A percentile compares a stretch with the other conserved stretches of the same genome.
phyloP scores from a whole-genome alignment of 768 basidiomycete genomes.

The Russula brevipes region DNA sequence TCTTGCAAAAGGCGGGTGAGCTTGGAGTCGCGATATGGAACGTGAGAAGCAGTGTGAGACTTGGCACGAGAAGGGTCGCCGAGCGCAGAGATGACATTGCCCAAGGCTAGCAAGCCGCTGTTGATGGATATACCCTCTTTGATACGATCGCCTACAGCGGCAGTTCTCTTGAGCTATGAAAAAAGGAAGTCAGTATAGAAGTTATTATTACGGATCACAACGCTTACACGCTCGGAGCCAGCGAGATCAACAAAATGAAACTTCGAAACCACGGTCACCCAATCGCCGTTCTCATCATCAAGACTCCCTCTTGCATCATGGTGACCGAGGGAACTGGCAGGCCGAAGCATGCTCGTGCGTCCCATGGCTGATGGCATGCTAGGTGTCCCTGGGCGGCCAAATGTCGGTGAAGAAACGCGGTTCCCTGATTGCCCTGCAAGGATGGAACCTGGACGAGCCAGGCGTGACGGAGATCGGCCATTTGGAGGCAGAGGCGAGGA shows the following conservation, averaged over 20 bases:
- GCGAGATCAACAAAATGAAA: constrained; percentile 99
- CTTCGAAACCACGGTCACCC: constrained; percentile 88
- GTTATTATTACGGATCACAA: background rate
- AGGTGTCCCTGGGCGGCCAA: constrained; percentile 73
- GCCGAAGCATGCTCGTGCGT: constrained; percentile 57
- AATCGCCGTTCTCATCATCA: constrained; percentile 72
- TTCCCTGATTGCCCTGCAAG: constrained; percentile 43
- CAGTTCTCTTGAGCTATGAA: constrained; percentile 84
- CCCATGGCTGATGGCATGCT: constrained; percentile 74
- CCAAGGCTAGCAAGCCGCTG: constrained; percentile 89
- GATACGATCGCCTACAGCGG: constrained; percentile 91
- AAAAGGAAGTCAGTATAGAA: constrained; percentile 15
- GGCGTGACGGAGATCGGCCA: constrained; percentile 71
- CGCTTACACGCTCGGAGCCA: constrained; percentile 84
- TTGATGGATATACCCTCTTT: constrained; percentile 99
- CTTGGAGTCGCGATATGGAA: constrained; percentile 98
- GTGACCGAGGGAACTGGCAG: constrained; percentile 60
- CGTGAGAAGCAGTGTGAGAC: constrained; percentile 77
- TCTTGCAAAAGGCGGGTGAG: constrained; percentile 95
- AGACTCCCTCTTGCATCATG: constrained; percentile 27
- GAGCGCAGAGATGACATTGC: constrained; percentile 97
- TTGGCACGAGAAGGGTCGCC: constrained; percentile 89
- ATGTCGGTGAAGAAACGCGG: constrained; percentile 72
- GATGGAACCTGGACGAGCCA: constrained; percentile 79
- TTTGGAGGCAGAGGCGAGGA: constrained; percentile 70